Conservation (phyloP, 2,329 filamentous ascomycete species). For the Botrytis fragariae region DNA sequence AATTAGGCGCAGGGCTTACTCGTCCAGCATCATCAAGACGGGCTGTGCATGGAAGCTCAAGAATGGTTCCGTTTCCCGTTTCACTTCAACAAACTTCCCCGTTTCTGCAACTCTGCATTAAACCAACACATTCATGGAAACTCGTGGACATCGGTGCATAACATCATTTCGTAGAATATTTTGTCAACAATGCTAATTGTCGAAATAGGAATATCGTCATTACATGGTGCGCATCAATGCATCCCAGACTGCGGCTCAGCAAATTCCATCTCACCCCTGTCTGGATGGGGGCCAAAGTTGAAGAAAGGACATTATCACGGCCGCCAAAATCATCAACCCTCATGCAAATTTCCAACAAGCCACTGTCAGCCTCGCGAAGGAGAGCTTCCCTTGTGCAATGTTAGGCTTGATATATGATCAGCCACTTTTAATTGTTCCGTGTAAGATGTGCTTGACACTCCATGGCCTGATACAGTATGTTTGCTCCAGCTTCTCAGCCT, state of each 20-base stretch:
- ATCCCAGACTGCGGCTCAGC: conserved; percentile 13
- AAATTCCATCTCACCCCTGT: neutral
- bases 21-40: neutral
- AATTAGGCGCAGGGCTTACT: neutral
- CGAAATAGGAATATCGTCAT: neutral
- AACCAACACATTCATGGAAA: neutral
- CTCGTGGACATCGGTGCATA: neutral
- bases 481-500: neutral
- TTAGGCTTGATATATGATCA: neutral
- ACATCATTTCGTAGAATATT: neutral
- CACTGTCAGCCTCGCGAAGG: conserved; percentile 18
- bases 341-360: conserved; percentile 1
- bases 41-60: neutral
- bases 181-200: neutral
- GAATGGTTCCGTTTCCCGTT: neutral
- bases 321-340: neutral
- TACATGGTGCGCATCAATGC: neutral
- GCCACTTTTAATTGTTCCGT: neutral
- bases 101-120: neutral
- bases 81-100: neutral
- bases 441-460: neutral
- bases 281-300: conserved; percentile 12
- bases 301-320: neutral
- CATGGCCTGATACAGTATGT: neutral
- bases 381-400: neutral